phyloP scores from a whole-genome alignment of 1,139 yeast species.

The Lodderomyces metapsilosis region DNA sequence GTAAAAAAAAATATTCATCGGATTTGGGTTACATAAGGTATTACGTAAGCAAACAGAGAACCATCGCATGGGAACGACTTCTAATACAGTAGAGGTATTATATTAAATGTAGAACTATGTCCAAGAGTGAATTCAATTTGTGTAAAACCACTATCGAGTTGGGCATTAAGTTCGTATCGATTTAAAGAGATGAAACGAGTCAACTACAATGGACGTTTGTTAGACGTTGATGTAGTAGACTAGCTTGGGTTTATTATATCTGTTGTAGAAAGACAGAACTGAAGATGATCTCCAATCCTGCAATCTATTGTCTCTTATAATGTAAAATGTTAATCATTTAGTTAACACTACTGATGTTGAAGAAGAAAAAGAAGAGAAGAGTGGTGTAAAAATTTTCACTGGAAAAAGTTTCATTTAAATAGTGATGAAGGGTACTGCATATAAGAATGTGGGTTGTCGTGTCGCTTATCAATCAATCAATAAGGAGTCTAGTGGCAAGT shows the following conservation, averaged over 20 bases:
- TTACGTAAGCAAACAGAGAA: background rate
- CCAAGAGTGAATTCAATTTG: conserved; percentile 3
- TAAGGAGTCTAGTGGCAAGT: too few relatives aligned
- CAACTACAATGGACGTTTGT: conserved; percentile 3
- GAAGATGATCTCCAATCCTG: background rate
- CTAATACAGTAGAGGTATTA: too few relatives aligned
- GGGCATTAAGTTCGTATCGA: conserved; percentile 1
- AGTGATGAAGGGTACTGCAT: background rate
- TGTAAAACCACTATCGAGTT: conserved; percentile 2
- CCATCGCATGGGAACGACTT: background rate
- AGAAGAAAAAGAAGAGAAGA: conserved; percentile 1
- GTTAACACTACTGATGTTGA: conserved; percentile 3
- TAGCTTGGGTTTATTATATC: conserved; percentile 2
- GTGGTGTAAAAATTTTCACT: background rate
- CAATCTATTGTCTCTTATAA: background rate
- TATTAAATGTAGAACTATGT: conserved; percentile 2
- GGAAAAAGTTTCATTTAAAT: background rate
- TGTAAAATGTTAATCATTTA: conserved; percentile 2
- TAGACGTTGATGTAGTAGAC: conserved; percentile 2
- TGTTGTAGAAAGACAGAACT: conserved; percentile 2
- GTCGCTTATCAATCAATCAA: too few relatives aligned
- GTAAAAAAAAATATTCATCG: background rate
- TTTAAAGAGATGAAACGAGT: conserved; percentile 3
- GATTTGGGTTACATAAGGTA: background rate
- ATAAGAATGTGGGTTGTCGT: background rate